Conservation (phyloP, 192 early-diverging fungal species). For the Helicostylum pulchrum region DNA sequence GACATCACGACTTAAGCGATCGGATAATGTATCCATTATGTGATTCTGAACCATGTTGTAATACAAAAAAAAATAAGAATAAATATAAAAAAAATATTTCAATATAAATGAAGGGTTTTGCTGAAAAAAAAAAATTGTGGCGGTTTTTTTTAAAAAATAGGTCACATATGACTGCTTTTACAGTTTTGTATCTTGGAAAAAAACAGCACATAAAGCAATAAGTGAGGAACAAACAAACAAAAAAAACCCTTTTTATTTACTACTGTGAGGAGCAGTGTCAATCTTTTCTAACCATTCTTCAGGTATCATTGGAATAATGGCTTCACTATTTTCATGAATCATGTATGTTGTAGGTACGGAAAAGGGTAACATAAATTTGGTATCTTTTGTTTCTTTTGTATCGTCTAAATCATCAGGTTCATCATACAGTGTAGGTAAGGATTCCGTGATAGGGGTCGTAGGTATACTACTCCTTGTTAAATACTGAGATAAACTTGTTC, state of each 20-base stretch:
- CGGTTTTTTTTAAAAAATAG: neutral
- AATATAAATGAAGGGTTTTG: neutral
- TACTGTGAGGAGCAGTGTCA: constrained; percentile 10
- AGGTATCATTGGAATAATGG: constrained; percentile 25
- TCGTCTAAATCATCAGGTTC: constrained; percentile 27
- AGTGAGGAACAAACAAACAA: neutral
- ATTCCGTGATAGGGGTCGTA: neutral
- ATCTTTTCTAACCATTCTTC: constrained; percentile 35
- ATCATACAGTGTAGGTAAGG: neutral
- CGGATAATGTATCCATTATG: constrained; percentile 34
- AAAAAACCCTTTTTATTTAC: neutral
- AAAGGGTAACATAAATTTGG: constrained; percentile 57
- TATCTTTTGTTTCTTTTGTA: constrained; percentile 41
- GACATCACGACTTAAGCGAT: constrained; percentile 61
- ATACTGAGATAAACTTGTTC: neutral
- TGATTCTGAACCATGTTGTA: constrained; percentile 13
- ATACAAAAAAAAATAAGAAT: neutral
- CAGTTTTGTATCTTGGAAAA: neutral
- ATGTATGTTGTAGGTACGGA: constrained; percentile 57
- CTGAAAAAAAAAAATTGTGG: neutral
- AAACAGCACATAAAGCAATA: neutral
- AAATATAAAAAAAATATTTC: constrained; percentile 4
- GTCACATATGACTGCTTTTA: too few relatives aligned
- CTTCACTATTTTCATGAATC: constrained; percentile 5
- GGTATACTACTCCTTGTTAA: neutral